Base-by-base conservation (phyloP, 2,329 filamentous ascomycete species). In the Hypoxylon sp. region DNA sequence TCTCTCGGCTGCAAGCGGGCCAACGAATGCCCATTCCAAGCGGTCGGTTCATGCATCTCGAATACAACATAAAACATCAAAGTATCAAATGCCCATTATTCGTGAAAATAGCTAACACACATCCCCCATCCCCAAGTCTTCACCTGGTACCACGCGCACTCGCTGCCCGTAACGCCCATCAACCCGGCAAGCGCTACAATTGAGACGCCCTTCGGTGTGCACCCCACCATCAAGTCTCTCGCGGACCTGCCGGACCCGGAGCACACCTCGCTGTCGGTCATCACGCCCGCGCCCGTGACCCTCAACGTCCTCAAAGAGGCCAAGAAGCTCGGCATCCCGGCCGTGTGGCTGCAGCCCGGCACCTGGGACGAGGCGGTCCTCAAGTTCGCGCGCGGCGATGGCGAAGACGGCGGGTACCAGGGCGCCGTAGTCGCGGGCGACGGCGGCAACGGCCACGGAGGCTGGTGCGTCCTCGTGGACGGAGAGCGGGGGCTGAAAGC, bases 341-440 rank as follows among this genome's bases (percentile, higher is more conserved):
- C 92, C 25, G 90, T 97, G 4, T 97, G 93, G 92, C 82, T 98
- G 71, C 96, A 98, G 81, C 96, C 96, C 0, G 96, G 95, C 0
- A 94, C 89, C 14, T 98, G 92, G 77, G 90, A 97, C 77, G 88
- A 92, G 56, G 88, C 89, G 63, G 91, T 93, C 21, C 77, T 97
- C 68, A 82, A 86, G 43, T 94, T 87, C 79, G 93, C 93, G 2
- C 82, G 85, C 21, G 79, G 72, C 32, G 60, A 38, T 3, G 81
- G 76, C 66, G 82, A 82, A 49, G 86, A 91, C 70, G 82, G 80
- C 5, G 81, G 80, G 17, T 97, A 96, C 74, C 83, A 89, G 71
- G 89, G 89, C 38, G 91, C 75, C 13, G 85, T 93, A 36, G 90
- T 93, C 45, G 88, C 84, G 68, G 89, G 85, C 5, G 83, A 90